Conservation (phyloP, 179 eudicot species). For the Silene noctiflora region DNA sequence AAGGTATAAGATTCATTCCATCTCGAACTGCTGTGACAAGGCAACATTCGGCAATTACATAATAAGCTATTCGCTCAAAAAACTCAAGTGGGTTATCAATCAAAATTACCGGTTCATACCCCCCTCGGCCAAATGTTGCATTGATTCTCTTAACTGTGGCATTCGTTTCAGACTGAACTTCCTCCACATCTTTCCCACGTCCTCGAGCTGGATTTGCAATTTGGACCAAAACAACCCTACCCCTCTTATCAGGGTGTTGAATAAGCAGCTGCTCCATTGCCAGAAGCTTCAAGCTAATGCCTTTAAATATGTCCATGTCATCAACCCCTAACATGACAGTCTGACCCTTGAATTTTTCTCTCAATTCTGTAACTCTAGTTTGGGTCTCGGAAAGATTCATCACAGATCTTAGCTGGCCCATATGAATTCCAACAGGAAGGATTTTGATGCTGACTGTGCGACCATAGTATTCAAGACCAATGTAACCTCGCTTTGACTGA, state of each 20-base stretch:
- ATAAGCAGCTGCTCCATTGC: conserved; percentile 80
- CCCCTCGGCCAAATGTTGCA: conserved; percentile 45
- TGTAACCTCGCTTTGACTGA: conserved; percentile 85
- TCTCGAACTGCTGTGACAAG: conserved; percentile 93
- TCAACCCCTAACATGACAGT: conserved; percentile 85
- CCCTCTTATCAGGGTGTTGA: conserved; percentile 70
- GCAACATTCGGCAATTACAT: conserved; percentile 83
- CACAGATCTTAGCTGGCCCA: conserved; percentile 75
- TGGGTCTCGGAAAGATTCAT: conserved; percentile 71
- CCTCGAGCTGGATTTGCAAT: conserved; percentile 93
- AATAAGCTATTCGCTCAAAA: conserved; percentile 77
- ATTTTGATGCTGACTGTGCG: conserved; percentile 87
- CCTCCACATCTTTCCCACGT: conserved; percentile 77
- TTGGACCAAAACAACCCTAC: conserved; percentile 73
- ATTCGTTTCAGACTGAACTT: conserved; percentile 65
- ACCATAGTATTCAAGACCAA: conserved; percentile 84
- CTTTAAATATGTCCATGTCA: conserved; percentile 94
- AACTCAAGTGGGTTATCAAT: conserved; percentile 67
- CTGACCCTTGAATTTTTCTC: conserved; percentile 47
- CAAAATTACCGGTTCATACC: conserved; percentile 69
- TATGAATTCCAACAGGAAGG: conserved; percentile 86
- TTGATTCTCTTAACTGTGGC: conserved; percentile 65
- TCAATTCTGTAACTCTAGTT: conserved; percentile 49
- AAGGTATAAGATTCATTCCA: conserved; percentile 94
- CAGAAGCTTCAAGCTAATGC: conserved; percentile 76